Conservation (phyloP, 176 grass and related monocot species). For the Ensete ventricosum region DNA sequence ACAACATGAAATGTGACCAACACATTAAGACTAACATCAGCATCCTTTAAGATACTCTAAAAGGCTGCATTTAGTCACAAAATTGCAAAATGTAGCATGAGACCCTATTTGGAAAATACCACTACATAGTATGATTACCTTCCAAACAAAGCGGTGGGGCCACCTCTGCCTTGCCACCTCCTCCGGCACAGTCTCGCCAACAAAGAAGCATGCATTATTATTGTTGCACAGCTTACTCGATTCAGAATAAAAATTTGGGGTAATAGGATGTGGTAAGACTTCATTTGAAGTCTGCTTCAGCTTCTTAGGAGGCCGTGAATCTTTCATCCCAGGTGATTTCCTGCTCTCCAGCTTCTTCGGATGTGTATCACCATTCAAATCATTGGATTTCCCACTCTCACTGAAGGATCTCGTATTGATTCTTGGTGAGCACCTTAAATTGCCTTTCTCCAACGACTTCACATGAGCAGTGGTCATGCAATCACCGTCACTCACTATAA, state of each 20-base stretch:
- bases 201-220: conserved; percentile 40
- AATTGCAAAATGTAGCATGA: not conserved
- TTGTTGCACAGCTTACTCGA: conserved; percentile 16
- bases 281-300: conserved; percentile 16
- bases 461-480: no score
- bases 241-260: not conserved
- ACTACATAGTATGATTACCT: conserved; percentile 15
- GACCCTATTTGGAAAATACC: not conserved
- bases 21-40: not conserved
- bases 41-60: not conserved
- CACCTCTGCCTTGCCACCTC: conserved; percentile 64
- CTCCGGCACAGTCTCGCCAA: conserved; percentile 38
- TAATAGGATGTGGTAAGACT: not conserved
- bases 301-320: conserved; percentile 3
- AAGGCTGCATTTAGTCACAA: not conserved
- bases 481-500: not conserved
- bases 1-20: not conserved
- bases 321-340: not conserved
- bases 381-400: not conserved
- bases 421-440: not conserved
- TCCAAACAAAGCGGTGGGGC: conserved; percentile 55
- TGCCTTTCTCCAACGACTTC: not conserved
- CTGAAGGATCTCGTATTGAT: not conserved
- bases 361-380: not conserved
- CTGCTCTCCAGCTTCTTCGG: not conserved